Conservation (phyloP, 2,329 filamentous ascomycete species). For the Aphanocladium album region DNA sequence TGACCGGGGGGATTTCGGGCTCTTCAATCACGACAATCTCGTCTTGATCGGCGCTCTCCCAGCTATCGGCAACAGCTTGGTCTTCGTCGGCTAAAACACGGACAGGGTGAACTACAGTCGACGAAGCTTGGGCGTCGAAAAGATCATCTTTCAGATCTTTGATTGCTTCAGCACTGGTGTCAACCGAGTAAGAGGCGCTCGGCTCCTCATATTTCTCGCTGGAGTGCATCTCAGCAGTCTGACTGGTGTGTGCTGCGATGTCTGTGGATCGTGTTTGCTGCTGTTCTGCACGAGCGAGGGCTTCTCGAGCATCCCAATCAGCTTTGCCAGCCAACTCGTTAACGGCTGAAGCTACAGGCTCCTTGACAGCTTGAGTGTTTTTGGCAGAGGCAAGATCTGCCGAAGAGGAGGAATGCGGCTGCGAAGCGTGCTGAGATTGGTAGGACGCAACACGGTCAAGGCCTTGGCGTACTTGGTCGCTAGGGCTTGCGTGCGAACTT, state of each 20-base stretch:
- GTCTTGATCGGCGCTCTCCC: conserved; percentile 81
- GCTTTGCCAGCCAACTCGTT: conserved; percentile 55
- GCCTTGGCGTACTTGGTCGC: conserved; percentile 35
- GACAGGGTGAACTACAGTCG: conserved; percentile 39
- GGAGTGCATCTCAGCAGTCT: conserved; percentile 9
- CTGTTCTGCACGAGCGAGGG: conserved; percentile 52
- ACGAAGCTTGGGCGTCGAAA: conserved; percentile 33
- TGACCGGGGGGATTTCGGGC: conserved; percentile 60
- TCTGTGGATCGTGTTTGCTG: conserved; percentile 45
- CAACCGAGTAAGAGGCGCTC: conserved; percentile 37
- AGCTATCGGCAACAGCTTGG: conserved; percentile 69
- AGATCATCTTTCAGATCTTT: conserved; percentile 35
- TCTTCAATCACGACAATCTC: conserved; percentile 62
- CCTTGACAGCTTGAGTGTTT: conserved; percentile 35
- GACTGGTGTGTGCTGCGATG: conserved; percentile 25
- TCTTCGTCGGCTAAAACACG: conserved; percentile 50
- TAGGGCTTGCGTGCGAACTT: conserved; percentile 40
- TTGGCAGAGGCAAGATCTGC: conserved; percentile 23
- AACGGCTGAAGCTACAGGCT: conserved; percentile 68
- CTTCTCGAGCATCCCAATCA: conserved; percentile 56
- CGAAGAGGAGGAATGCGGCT: conserved; percentile 24
- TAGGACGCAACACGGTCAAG: conserved; percentile 30
- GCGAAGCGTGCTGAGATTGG: conserved; percentile 22
- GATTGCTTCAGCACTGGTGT: conserved; percentile 50
- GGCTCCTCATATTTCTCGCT: conserved; percentile 17